These are phyloP conservation scores for Telopea speciosissima DNA, from an alignment of 177 flowering plant species.

Conservation along the genomic window DNA sequence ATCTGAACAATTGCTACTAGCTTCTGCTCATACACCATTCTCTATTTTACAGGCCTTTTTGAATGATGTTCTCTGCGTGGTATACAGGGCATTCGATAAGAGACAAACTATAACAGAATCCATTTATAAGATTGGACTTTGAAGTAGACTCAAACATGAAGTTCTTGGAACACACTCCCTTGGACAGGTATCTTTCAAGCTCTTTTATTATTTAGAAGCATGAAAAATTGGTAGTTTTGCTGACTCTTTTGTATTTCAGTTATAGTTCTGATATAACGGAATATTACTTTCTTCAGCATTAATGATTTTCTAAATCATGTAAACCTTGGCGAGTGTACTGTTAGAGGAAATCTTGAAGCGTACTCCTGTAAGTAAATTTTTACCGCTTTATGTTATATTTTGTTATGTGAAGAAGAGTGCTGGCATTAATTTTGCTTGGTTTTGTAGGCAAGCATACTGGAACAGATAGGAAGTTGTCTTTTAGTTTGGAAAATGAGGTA, in stretches of 20 bases:
- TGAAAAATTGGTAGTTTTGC: background rate
- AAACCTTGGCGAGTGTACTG: constrained; percentile 74
- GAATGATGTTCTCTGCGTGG: background rate
- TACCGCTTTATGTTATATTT: background rate
- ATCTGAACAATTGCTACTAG: too few species aligned
- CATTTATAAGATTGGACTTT: constrained; percentile 5
- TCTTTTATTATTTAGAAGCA: background rate
- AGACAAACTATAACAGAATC: background rate
- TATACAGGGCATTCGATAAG: constrained; percentile 5
- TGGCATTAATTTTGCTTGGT: background rate
- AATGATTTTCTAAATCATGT: constrained; percentile 63
- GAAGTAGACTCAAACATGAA: constrained; percentile 43
- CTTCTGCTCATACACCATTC: background rate
- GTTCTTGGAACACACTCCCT: constrained; percentile 76
- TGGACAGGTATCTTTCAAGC: constrained; percentile 46
- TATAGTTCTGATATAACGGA: background rate
- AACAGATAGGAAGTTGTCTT: constrained; percentile 71
- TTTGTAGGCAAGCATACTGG: constrained; percentile 82
- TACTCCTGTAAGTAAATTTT: constrained; percentile 68
- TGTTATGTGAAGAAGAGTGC: background rate
- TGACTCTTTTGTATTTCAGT: background rate
- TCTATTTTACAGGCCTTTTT: background rate
- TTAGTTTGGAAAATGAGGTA: constrained; percentile 93
- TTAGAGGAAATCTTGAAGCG: constrained; percentile 81
- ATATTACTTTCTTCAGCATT: constrained; percentile 40